These are phyloP conservation scores for Paraphoma chrysanthemicola DNA, from an alignment of 2,329 filamentous ascomycete species.

Conservation along the genomic window DNA sequence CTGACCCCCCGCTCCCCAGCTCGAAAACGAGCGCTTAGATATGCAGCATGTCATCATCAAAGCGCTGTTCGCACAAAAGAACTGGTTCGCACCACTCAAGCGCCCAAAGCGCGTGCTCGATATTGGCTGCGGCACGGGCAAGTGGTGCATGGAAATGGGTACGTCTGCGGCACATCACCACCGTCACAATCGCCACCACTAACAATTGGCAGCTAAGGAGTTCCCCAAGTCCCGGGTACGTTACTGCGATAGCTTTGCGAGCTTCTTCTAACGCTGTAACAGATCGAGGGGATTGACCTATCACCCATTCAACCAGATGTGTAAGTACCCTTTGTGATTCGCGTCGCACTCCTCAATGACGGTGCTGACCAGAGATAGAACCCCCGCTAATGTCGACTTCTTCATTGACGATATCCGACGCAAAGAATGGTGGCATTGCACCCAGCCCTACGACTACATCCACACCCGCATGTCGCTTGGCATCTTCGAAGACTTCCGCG, in stretches of 20 bases:
- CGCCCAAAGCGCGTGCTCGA: constrained; percentile 48
- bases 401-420: constrained; percentile 73
- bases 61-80: constrained; percentile 41
- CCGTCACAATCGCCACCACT: constrained; percentile 12
- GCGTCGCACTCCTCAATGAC: not conserved
- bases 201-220: constrained; percentile 36
- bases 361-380: constrained; percentile 20
- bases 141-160: constrained; percentile 54
- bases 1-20: constrained; percentile 30
- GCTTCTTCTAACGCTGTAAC: constrained; percentile 17
- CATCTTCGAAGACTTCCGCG: constrained; percentile 63
- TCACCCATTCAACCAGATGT: constrained; percentile 50
- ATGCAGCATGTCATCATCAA: constrained; percentile 49
- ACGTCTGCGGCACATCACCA: constrained; percentile 14
- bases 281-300: constrained; percentile 53
- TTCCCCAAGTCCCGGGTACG: constrained; percentile 44
- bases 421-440: constrained; percentile 63
- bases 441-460: constrained; percentile 62
- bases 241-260: not conserved
- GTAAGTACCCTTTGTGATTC: constrained; percentile 20
- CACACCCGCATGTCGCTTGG: constrained; percentile 67
- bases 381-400: constrained; percentile 77
- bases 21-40: constrained; percentile 48
- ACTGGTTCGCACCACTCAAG: constrained; percentile 48
- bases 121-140: constrained; percentile 52